Conservation (phyloP, 2,329 filamentous ascomycete genomes). For the Monilinia laxa region DNA sequence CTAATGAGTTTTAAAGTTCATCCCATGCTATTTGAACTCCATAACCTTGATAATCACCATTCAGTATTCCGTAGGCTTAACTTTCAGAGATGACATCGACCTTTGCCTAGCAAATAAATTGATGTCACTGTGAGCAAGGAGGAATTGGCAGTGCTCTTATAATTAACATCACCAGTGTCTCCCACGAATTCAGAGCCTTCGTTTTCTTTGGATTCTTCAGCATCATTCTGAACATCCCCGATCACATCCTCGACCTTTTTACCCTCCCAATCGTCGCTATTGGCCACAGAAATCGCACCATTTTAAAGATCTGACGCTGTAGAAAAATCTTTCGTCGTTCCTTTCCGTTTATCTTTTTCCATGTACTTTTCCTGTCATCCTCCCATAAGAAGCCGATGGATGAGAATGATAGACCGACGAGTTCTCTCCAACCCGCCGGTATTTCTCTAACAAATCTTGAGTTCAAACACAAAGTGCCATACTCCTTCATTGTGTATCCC, state of each 20-base stretch:
- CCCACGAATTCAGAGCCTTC: neutral
- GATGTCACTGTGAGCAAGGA: neutral
- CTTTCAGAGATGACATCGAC: too few species aligned
- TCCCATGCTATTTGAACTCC: neutral
- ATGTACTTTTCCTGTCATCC: neutral
- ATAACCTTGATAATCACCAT: neutral
- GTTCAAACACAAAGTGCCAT: neutral
- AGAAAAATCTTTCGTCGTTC: neutral
- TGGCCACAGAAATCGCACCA: neutral
- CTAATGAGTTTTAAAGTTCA: neutral
- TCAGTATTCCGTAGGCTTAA: too few species aligned
- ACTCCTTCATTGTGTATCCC: neutral
- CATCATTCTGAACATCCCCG: neutral
- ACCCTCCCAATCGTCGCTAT: neutral
- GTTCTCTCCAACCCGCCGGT: neutral
- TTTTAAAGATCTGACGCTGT: neutral
- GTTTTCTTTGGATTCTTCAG: neutral
- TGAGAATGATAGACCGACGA: neutral
- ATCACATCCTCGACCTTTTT: too few species aligned
- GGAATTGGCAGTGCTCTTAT: neutral
- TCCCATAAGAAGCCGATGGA: neutral
- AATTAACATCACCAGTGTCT: neutral
- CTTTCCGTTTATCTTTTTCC: too few species aligned
- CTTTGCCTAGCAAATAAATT: too few species aligned
- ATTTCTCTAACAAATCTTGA: neutral